Conservation (phyloP, 2,329 filamentous ascomycete species). For the Aspergillaceae sp. region DNA sequence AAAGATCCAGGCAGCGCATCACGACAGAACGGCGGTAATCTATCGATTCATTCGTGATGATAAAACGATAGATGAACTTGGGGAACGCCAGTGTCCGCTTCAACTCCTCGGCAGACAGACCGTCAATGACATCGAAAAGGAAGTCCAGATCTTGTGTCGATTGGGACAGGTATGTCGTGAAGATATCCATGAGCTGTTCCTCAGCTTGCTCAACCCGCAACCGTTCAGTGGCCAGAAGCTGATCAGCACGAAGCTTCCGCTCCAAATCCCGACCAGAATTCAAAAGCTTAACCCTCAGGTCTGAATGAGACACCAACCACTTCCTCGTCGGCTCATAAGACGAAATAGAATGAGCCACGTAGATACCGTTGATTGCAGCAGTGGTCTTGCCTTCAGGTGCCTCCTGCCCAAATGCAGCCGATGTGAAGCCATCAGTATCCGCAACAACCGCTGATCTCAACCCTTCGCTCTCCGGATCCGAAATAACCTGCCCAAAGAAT, state of each 20-base stretch:
- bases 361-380: constrained; percentile 77
- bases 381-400: constrained; percentile 48
- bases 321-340: constrained; percentile 54
- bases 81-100: constrained; percentile 67
- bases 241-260: constrained; percentile 60
- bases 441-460: constrained; percentile 66
- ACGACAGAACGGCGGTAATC: constrained; percentile 79
- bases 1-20: constrained; percentile 78
- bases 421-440: constrained; percentile 64
- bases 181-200: constrained; percentile 76
- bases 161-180: constrained; percentile 69
- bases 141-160: constrained; percentile 71
- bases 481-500: constrained; percentile 80
- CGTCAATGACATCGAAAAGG: constrained; percentile 75
- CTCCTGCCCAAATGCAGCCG: constrained; percentile 55
- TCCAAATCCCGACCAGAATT: constrained; percentile 70
- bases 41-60: constrained; percentile 75
- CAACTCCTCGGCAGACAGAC: constrained; percentile 73
- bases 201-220: constrained; percentile 81
- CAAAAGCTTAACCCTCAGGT: constrained; percentile 52
- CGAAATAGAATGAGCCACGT: constrained; percentile 71
- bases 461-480: constrained; percentile 62
- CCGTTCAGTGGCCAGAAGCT: constrained; percentile 62
- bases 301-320: constrained; percentile 55
- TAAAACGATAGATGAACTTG: constrained; percentile 72